These are phyloP conservation scores for Picochlorum sp. DNA, from an alignment of 139 green algal genomes.

Conservation along the genomic window DNA sequence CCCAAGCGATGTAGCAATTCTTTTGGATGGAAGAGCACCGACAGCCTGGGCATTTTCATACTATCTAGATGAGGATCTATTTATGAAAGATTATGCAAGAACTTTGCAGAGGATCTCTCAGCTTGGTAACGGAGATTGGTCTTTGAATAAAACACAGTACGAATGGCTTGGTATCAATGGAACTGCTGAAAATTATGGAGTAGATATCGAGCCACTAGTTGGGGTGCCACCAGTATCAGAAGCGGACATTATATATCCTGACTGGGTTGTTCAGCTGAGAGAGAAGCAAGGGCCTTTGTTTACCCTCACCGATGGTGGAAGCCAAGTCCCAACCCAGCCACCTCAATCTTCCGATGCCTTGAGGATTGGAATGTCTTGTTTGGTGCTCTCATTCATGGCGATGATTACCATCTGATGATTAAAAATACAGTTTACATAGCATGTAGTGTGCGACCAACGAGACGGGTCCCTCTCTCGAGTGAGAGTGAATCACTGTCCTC, in stretches of 20 bases:
- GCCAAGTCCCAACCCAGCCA: neutral
- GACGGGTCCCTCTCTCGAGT: too few relatives aligned
- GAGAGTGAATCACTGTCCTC: too few relatives aligned
- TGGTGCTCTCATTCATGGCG: too few relatives aligned
- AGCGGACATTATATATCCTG: neutral
- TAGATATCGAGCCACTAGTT: neutral
- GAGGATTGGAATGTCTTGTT: too few relatives aligned
- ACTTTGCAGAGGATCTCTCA: neutral
- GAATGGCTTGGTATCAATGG: neutral
- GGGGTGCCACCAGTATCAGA: neutral
- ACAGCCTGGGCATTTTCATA: neutral
- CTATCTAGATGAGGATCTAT: neutral
- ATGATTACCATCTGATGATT: too few relatives aligned
- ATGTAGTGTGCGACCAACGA: too few relatives aligned
- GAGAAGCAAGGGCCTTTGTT: neutral
- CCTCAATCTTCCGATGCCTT: neutral
- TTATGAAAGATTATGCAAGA: neutral
- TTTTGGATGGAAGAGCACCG: neutral
- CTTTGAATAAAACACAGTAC: neutral
- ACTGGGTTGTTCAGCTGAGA: neutral
- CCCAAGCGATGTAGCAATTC: neutral
- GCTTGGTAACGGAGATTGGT: neutral
- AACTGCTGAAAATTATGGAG: neutral
- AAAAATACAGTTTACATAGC: too few relatives aligned
- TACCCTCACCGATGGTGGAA: neutral